phyloP scores from a whole-genome alignment of 1,284 basidiomycete species.

The Ganoderma resinaceum region DNA sequence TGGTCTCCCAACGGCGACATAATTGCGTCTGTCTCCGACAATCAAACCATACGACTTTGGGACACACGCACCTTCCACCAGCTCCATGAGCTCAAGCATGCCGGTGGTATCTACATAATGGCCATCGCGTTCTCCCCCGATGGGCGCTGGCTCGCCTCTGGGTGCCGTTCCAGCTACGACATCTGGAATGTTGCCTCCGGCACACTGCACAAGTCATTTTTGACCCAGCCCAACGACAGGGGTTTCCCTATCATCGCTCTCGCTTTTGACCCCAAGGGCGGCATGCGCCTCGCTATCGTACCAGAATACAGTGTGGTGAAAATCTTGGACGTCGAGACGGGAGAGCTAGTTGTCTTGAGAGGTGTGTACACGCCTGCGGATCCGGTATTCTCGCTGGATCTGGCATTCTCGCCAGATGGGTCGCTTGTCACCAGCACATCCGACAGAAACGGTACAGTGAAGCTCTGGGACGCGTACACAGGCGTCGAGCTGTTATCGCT shows the following conservation, averaged over 20 bases:
- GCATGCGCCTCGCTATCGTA: conserved; percentile 30
- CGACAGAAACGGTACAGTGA: conserved; percentile 17
- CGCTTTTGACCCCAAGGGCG: conserved; percentile 35
- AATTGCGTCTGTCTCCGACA: conserved; percentile 27
- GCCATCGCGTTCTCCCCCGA: neutral
- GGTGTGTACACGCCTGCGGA: no score
- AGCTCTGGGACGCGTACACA: conserved; percentile 27
- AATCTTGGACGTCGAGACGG: conserved; percentile 29
- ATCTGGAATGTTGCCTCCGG: neutral
- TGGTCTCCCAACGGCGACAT: conserved; percentile 29
- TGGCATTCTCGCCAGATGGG: conserved; percentile 27
- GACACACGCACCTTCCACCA: conserved; percentile 7
- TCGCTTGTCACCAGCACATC: conserved; percentile 26
- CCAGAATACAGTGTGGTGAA: conserved; percentile 30
- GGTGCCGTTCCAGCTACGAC: neutral
- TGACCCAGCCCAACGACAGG: no score
- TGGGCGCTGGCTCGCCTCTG: neutral
- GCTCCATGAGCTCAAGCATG: conserved; percentile 19
- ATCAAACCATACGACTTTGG: conserved; percentile 29
- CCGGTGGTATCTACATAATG: conserved; percentile 22
- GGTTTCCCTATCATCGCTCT: no score
- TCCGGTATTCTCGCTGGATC: no score
- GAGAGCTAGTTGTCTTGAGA: conserved; percentile 25
- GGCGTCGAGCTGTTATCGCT: conserved; percentile 27
- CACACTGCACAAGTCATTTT: neutral